A percentile compares a stretch with the other conserved stretches of the same genome.
Evolutionary conservation across 441 rosid species (phyloP).

Genomic region (Gossypium lobatum): DNA sequence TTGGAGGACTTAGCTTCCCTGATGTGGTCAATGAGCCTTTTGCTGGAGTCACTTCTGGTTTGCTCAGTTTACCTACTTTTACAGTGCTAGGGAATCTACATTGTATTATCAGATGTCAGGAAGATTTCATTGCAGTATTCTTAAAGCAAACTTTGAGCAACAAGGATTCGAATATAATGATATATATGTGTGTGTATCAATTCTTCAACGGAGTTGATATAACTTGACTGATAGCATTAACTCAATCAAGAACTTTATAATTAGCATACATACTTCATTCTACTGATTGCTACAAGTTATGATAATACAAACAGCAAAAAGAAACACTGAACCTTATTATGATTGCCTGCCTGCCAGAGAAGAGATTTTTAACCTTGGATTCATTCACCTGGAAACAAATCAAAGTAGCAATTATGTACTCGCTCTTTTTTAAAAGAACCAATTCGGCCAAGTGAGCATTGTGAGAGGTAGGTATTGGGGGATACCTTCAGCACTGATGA

Average conservation of each 20-base stretch:
- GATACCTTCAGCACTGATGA: slow-evolving; percentile 81
- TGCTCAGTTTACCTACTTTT: slow-evolving; percentile 50
- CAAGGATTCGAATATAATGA: too few species aligned
- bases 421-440: neutral
- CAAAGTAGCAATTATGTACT: neutral
- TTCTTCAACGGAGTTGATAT: neutral
- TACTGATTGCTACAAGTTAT: neutral
- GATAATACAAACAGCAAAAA: neutral
- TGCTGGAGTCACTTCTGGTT: slow-evolving; percentile 54
- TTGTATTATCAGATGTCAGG: slow-evolving; percentile 15
- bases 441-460: slow-evolving; percentile 2
- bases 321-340: slow-evolving; percentile 46
- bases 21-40: slow-evolving; percentile 44
- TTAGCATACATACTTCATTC: neutral
- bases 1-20: slow-evolving; percentile 46
- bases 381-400: slow-evolving; percentile 66
- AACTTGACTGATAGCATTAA: neutral
- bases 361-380: slow-evolving; percentile 48
- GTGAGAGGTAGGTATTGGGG: slow-evolving; percentile 15
- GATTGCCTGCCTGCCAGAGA: slow-evolving; percentile 46
- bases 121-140: neutral
- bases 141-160: neutral
- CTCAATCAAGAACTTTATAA: neutral
- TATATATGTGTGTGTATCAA: neutral
- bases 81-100: slow-evolving; percentile 68